phyloP scores from a whole-genome alignment of 208 protist genomes.

The Leishmania gerbilli region DNA sequence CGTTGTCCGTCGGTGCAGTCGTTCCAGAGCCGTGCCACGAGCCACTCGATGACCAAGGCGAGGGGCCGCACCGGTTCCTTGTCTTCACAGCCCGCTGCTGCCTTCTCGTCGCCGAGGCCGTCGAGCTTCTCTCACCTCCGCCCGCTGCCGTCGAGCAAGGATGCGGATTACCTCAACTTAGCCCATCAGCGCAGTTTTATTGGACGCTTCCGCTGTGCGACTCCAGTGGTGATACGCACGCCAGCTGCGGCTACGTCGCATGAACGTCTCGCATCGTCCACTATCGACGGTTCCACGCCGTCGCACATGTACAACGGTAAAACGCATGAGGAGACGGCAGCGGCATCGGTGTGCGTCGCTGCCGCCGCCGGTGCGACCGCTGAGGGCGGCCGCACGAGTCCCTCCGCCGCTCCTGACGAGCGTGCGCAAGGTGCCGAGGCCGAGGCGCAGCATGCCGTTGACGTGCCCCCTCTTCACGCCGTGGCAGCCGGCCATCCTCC shows the following conservation, averaged over 20 bases:
- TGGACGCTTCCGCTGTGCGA: constrained; percentile 44
- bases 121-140: background rate
- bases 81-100: background rate
- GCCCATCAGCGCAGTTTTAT: constrained; percentile 28
- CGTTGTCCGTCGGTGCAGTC: background rate
- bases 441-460: background rate
- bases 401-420: background rate
- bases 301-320: background rate
- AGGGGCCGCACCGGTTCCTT: background rate
- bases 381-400: background rate
- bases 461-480: background rate
- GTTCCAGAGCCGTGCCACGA: background rate
- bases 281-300: background rate
- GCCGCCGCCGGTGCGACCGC: background rate
- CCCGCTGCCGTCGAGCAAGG: constrained; percentile 13
- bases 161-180: constrained; percentile 30
- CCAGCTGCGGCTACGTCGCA: constrained; percentile 17
- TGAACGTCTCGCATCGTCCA: background rate
- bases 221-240: constrained; percentile 40
- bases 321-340: background rate
- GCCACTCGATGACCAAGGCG: background rate
- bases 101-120: background rate
- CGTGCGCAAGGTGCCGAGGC: background rate
- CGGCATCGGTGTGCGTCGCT: background rate
- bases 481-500: background rate